Conservation (phyloP, 140 eudicot species). For the Ambrosia hybrid region DNA sequence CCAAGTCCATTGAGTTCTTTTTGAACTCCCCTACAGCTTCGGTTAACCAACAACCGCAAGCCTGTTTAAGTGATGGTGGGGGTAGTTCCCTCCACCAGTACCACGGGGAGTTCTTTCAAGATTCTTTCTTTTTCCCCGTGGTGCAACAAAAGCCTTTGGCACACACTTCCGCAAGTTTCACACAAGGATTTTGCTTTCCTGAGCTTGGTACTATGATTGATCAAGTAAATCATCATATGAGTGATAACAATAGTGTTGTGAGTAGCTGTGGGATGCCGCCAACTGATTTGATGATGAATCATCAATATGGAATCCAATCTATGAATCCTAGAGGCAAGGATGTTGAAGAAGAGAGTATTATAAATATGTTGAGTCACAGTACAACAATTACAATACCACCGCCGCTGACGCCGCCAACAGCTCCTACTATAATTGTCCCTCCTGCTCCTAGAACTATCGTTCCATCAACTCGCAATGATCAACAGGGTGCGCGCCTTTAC, state of each 20-base stretch:
- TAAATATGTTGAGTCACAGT: constrained; percentile 32
- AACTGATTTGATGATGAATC: constrained; percentile 57
- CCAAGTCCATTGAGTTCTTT: constrained; percentile 41
- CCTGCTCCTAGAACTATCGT: constrained; percentile 27
- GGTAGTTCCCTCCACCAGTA: constrained; percentile 3
- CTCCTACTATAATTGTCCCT: constrained; percentile 30
- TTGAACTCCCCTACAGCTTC: constrained; percentile 61
- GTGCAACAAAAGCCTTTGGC: constrained; percentile 27
- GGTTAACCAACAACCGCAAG: constrained; percentile 48
- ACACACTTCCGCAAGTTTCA: neutral
- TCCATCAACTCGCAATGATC: constrained; percentile 35
- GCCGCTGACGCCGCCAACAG: constrained; percentile 7
- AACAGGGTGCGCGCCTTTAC: constrained; percentile 38
- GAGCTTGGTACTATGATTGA: constrained; percentile 27
- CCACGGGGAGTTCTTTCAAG: constrained; percentile 43
- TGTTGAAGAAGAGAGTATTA: constrained; percentile 44
- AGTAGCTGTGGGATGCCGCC: constrained; percentile 41
- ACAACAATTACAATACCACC: constrained; percentile 3
- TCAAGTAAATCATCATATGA: constrained; percentile 19
- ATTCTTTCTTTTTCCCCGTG: constrained; percentile 50
- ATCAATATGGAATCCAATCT: constrained; percentile 23
- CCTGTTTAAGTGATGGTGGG: constrained; percentile 22
- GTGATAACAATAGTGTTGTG: constrained; percentile 37
- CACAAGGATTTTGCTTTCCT: constrained; percentile 55
- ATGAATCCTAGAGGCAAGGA: constrained; percentile 29